A percentile compares a stretch with the other conserved stretches of the same genome.
Conservation (phyloP, 1,284 basidiomycete species). For the Sporisorium graminicola region DNA sequence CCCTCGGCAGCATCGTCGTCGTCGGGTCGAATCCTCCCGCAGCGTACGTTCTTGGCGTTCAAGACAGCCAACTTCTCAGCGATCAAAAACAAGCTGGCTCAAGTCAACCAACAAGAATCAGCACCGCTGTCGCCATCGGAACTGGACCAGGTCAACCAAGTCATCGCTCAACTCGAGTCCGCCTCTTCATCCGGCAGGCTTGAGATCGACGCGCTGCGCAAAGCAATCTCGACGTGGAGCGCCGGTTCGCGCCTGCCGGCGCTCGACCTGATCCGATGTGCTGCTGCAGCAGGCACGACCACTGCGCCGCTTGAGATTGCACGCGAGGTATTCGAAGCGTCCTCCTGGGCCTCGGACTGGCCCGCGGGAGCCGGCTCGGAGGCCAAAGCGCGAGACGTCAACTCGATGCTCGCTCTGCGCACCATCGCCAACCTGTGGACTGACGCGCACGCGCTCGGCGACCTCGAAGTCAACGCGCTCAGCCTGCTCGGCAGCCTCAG, state of each 20-base stretch:
- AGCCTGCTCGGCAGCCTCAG: slow-evolving; percentile 69
- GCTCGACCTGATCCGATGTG: slow-evolving; percentile 85
- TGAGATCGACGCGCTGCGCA: slow-evolving; percentile 41
- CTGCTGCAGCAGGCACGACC: slow-evolving; percentile 76
- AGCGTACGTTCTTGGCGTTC: slow-evolving; percentile 75
- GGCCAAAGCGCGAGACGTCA: slow-evolving; percentile 82
- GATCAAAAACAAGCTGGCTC: slow-evolving; percentile 84
- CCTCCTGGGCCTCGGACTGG: slow-evolving; percentile 76
- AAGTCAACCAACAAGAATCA: slow-evolving; percentile 81
- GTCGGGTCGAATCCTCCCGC: slow-evolving; percentile 61
- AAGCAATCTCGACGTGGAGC: slow-evolving; percentile 84
- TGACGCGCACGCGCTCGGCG: slow-evolving; percentile 65
- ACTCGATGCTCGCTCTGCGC: slow-evolving; percentile 84
- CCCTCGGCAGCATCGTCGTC: slow-evolving; percentile 13
- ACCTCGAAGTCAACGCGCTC: slow-evolving; percentile 60
- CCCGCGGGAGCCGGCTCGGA: slow-evolving; percentile 70
- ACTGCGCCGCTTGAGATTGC: slow-evolving; percentile 75
- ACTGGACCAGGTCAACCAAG: slow-evolving; percentile 76
- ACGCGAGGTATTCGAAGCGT: slow-evolving; percentile 77
- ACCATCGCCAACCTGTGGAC: slow-evolving; percentile 82
- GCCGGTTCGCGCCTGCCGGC: slow-evolving; percentile 85
- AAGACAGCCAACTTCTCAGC: slow-evolving; percentile 88
- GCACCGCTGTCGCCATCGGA: slow-evolving; percentile 77
- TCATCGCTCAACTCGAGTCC: slow-evolving; percentile 76
- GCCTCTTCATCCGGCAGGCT: slow-evolving; percentile 9